phyloP scores from a whole-genome alignment of 441 rosid species.

The Kokia cookei region DNA sequence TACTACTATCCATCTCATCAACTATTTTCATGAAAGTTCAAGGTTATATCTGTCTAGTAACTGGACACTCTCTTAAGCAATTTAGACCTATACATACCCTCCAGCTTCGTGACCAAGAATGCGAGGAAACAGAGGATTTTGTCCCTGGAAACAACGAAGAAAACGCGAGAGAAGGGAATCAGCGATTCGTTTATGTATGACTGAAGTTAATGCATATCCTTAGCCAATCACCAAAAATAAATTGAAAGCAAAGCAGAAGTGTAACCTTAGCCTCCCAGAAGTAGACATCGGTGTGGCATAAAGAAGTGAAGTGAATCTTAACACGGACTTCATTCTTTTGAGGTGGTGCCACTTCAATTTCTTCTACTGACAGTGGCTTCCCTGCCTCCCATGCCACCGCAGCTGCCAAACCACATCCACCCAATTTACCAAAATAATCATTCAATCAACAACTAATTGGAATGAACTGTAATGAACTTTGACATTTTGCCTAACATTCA shows the following conservation, averaged over 20 bases:
- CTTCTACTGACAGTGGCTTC: constrained; percentile 63
- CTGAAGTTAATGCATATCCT: too few species aligned
- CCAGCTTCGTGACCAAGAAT: constrained; percentile 87
- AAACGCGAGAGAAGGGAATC: neutral
- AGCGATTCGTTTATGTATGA: too few species aligned
- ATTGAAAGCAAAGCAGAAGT: neutral
- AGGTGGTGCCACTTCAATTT: constrained; percentile 70
- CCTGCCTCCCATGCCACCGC: constrained; percentile 84
- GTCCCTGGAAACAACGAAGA: neutral
- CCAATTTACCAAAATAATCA: neutral
- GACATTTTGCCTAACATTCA: too few species aligned
- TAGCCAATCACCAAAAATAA: too few species aligned
- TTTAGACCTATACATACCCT: constrained; percentile 34
- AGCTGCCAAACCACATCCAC: constrained; percentile 24
- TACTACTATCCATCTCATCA: neutral
- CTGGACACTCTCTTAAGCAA: neutral
- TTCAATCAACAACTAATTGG: too few species aligned
- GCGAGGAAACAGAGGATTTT: constrained; percentile 63
- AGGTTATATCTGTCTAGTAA: neutral
- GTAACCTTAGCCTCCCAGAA: constrained; percentile 84
- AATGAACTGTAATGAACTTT: too few species aligned
- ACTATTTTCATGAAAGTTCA: neutral
- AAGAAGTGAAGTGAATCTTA: constrained; percentile 58
- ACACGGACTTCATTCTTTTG: constrained; percentile 59
- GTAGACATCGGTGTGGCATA: constrained; percentile 74